Percentiles rank a stretch among this genome's conserved stretches.
These are phyloP conservation scores for Pseudozyma thailandica DNA, from an alignment of 1,284 basidiomycete genomes.

Conservation along the genomic window DNA sequence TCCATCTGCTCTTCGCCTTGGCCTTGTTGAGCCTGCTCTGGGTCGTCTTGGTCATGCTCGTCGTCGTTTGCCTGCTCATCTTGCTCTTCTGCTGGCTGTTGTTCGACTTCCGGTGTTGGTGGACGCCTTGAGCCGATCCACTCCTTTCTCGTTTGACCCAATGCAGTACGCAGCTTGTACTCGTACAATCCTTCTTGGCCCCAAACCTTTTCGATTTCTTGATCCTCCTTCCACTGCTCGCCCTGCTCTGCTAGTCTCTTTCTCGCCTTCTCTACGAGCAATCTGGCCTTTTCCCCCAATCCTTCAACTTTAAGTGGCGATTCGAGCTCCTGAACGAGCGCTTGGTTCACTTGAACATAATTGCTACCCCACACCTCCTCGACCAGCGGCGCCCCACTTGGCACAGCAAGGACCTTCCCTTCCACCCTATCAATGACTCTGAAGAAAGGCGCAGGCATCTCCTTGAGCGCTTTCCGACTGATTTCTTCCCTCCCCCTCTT, in stretches of 20 bases:
- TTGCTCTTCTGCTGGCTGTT: constrained; percentile 6
- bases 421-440: constrained; percentile 27
- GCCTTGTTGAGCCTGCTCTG: constrained; percentile 4
- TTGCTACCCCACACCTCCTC: constrained; percentile 18
- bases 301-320: constrained; percentile 1
- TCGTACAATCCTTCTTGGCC: constrained; percentile 47
- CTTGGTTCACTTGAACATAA: constrained; percentile 23
- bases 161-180: constrained; percentile 28
- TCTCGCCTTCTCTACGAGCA: constrained; percentile 10
- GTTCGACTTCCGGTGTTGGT: constrained; percentile 18
- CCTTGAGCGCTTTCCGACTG: constrained; percentile 36
- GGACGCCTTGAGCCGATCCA: constrained; percentile 32
- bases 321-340: constrained; percentile 29
- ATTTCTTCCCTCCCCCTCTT: constrained; percentile 28
- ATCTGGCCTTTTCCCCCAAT: constrained; percentile 7
- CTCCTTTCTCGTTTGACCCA: constrained; percentile 30
- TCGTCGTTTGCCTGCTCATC: constrained; percentile 4
- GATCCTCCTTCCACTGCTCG: constrained; percentile 24
- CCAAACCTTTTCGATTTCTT: constrained; percentile 27
- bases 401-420: constrained; percentile 31
- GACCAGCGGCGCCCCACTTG: constrained; percentile 18
- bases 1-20: not conserved
- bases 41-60: not conserved
- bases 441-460: constrained; percentile 40
- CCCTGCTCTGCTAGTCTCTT: constrained; percentile 19